Evolutionary conservation across 331 rosid genomes (phyloP).

Genomic region (Ulmus americana): DNA sequence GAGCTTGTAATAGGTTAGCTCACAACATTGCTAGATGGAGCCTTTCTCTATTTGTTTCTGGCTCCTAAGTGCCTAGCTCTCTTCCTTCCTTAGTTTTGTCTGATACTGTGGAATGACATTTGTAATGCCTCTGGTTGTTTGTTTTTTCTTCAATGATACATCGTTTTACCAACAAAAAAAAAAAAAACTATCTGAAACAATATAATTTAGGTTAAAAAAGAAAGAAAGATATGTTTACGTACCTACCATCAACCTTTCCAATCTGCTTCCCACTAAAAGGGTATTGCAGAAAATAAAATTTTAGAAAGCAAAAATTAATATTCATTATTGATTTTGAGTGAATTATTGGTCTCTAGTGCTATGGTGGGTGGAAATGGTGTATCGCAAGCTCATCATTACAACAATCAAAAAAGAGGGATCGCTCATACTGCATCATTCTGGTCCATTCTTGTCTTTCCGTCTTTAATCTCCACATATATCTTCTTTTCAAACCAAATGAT

Average conservation of each 20-base stretch:
- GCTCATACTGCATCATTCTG: constrained; percentile 30
- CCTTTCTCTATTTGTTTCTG: no score
- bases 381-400: constrained; percentile 49
- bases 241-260: constrained; percentile 18
- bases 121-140: no score
- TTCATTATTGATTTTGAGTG: constrained; percentile 24
- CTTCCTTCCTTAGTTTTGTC: no score
- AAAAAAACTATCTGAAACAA: no score
- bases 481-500: constrained; percentile 53
- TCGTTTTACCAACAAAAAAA: no score
- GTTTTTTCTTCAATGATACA: no score
- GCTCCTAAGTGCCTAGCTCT: no score
- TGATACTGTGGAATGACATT: no score
- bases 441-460: constrained; percentile 31
- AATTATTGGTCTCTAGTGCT: constrained; percentile 33
- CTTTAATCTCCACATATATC: constrained; percentile 22
- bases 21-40: no score
- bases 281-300: constrained; percentile 22
- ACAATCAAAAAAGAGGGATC: constrained; percentile 46
- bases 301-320: constrained; percentile 21
- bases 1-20: no score
- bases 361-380: constrained; percentile 24
- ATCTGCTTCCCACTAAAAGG: constrained; percentile 33
- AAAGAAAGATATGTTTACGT: background rate
- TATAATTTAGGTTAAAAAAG: background rate